Conservation (phyloP, 495 filamentous ascomycete genomes). For the Filosporella fistucella region DNA sequence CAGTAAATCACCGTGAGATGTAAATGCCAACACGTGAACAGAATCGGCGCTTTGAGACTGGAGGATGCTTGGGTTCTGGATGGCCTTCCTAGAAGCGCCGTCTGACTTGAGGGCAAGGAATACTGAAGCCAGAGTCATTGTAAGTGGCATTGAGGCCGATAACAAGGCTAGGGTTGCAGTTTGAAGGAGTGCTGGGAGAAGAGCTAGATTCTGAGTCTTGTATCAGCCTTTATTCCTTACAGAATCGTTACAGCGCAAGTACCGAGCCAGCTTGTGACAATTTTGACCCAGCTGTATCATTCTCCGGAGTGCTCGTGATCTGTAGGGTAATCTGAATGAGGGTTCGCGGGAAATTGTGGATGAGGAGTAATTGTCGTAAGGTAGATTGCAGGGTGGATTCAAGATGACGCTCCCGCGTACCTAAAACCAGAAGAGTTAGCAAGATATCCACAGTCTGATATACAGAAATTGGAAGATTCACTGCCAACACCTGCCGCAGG, state of each 20-base stretch:
- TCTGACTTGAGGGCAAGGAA: slow-evolving; percentile 54
- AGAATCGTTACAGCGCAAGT: slow-evolving; percentile 13
- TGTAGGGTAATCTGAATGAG: slow-evolving; percentile 65
- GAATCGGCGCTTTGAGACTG: slow-evolving; percentile 56
- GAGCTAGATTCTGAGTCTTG: slow-evolving; percentile 56
- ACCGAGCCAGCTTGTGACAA: slow-evolving; percentile 45
- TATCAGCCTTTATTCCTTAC: slow-evolving; percentile 7
- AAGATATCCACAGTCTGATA: slow-evolving; percentile 25
- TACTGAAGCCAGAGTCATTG: slow-evolving; percentile 61
- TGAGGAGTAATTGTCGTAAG: slow-evolving; percentile 63
- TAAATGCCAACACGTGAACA: slow-evolving; percentile 74
- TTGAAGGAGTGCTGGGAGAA: slow-evolving; percentile 73
- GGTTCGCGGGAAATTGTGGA: slow-evolving; percentile 63
- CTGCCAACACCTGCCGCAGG: slow-evolving; percentile 82
- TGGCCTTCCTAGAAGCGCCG: slow-evolving; percentile 32
- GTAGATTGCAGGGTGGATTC: slow-evolving; percentile 65
- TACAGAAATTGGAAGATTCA: too few relatives aligned
- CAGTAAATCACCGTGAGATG: slow-evolving; percentile 67
- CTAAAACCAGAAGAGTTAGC: slow-evolving; percentile 37
- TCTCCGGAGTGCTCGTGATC: slow-evolving; percentile 51
- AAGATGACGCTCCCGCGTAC: slow-evolving; percentile 65
- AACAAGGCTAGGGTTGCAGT: slow-evolving; percentile 69
- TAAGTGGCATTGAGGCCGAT: slow-evolving; percentile 70
- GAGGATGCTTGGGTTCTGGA: slow-evolving; percentile 49
- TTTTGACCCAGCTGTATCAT: slow-evolving; percentile 48